Evolutionary conservation across 1,284 basidiomycete species (phyloP).

Genomic region (Athelia sp.): DNA sequence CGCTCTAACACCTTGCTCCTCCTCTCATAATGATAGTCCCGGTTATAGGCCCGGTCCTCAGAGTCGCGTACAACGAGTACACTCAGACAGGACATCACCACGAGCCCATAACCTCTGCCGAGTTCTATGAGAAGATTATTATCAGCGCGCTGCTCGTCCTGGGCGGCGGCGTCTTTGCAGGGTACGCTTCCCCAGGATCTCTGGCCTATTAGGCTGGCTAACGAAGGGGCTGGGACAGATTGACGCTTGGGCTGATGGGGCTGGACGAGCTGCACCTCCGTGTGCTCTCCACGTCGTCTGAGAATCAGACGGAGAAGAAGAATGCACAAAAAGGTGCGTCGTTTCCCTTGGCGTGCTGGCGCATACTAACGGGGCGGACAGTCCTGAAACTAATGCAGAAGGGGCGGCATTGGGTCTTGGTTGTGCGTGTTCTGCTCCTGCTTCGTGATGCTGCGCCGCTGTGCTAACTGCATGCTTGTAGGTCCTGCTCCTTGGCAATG

Average conservation of each 20-base stretch:
- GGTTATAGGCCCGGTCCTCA: too few species aligned
- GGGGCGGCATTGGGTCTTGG: slow-evolving; percentile 93
- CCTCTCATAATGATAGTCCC: too few species aligned
- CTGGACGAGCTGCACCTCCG: slow-evolving; percentile 90
- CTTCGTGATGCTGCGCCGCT: too few species aligned
- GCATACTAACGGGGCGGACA: too few species aligned
- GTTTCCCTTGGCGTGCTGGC: background rate
- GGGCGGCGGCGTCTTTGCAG: slow-evolving; percentile 81
- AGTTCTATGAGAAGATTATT: slow-evolving; percentile 67
- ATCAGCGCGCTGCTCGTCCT: slow-evolving; percentile 68
- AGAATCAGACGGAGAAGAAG: slow-evolving; percentile 57
- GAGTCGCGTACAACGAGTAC: too few species aligned
- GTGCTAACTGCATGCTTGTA: slow-evolving; percentile 16
- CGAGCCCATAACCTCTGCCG: slow-evolving; percentile 29
- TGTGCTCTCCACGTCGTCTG: slow-evolving; percentile 79
- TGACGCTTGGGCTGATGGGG: slow-evolving; percentile 93
- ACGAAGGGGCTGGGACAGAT: slow-evolving; percentile 37
- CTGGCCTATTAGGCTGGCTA: too few species aligned
- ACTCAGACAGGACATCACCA: background rate
- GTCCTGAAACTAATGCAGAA: slow-evolving; percentile 75
- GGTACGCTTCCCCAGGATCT: slow-evolving; percentile 60
- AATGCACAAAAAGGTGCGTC: slow-evolving; percentile 69
- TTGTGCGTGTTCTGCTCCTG: slow-evolving; percentile 61
- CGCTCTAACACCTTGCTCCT: too few species aligned
- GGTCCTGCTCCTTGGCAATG: slow-evolving; percentile 82